Conservation (phyloP, 148 eudicot genomes). For the Camellia sinensis region DNA sequence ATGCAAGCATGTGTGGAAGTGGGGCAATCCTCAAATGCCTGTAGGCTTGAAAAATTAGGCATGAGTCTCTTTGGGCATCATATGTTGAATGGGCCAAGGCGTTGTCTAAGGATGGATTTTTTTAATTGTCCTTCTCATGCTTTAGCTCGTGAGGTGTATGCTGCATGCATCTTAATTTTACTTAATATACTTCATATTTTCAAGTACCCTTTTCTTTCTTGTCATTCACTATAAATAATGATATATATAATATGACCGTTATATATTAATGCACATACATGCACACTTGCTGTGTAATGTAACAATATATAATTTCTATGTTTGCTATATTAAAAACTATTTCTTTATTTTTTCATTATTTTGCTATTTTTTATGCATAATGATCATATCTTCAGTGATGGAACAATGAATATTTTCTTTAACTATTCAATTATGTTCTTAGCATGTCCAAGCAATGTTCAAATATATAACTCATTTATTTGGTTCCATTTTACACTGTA, state of each 20-base stretch:
- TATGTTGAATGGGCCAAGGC: background rate
- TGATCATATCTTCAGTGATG: background rate
- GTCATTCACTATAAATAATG: background rate
- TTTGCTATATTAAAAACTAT: background rate
- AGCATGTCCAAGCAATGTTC: background rate
- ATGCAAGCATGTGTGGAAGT: background rate
- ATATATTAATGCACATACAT: background rate
- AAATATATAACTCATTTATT: background rate
- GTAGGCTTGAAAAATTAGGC: background rate
- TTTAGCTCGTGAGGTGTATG: background rate
- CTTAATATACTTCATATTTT: background rate
- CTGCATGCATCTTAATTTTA: background rate
- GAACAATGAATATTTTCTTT: background rate
- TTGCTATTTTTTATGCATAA: too few species aligned
- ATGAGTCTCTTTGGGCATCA: background rate
- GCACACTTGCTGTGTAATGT: background rate
- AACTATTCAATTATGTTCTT: too few species aligned
- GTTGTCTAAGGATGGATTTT: background rate
- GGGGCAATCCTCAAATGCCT: background rate
- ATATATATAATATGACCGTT: background rate
- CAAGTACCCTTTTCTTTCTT: background rate
- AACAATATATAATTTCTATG: background rate
- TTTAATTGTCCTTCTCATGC: background rate
- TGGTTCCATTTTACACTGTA: background rate
- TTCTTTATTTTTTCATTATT: background rate